Conservation (phyloP, 805 yeast species). For the Ogataea methylovora region DNA sequence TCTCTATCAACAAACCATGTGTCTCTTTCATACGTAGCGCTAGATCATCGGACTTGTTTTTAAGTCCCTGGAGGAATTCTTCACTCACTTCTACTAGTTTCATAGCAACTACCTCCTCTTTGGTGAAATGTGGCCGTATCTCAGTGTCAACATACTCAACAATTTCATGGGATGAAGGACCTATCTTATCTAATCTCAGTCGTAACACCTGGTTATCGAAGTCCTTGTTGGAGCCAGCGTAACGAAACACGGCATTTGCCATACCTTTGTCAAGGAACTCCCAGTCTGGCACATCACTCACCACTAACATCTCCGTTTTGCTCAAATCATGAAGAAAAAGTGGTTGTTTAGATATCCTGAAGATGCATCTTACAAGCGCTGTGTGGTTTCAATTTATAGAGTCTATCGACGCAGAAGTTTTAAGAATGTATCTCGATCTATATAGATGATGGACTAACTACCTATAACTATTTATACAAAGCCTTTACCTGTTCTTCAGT, state of each 20-base stretch:
- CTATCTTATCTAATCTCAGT: slow-evolving; percentile 23
- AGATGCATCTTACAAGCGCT: too few species aligned
- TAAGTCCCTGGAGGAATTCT: slow-evolving; percentile 1
- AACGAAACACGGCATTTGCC: slow-evolving; percentile 40
- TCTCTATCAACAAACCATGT: too few species aligned
- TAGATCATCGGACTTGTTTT: background rate
- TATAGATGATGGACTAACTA: background rate
- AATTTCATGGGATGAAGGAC: slow-evolving; percentile 32
- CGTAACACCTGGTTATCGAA: slow-evolving; percentile 33
- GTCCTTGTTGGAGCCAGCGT: slow-evolving; percentile 26
- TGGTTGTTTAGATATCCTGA: too few species aligned
- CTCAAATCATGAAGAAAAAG: too few species aligned
- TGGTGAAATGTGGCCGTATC: slow-evolving; percentile 3
- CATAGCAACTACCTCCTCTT: slow-evolving; percentile 11
- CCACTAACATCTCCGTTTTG: too few species aligned
- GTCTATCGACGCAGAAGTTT: too few species aligned
- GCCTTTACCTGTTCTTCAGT: slow-evolving; percentile 16
- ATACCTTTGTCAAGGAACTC: slow-evolving; percentile 36
- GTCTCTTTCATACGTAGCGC: too few species aligned
- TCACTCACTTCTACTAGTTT: slow-evolving; percentile 5
- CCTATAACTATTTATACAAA: background rate
- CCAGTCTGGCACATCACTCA: too few species aligned
- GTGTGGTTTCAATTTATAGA: too few species aligned
- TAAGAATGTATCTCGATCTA: background rate
- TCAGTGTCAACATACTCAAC: slow-evolving; percentile 28